A percentile compares a stretch with the other conserved stretches of the same genome.
Conservation (phyloP, 2,329 filamentous ascomycete genomes). For the Pseudocercospora cruenta region DNA sequence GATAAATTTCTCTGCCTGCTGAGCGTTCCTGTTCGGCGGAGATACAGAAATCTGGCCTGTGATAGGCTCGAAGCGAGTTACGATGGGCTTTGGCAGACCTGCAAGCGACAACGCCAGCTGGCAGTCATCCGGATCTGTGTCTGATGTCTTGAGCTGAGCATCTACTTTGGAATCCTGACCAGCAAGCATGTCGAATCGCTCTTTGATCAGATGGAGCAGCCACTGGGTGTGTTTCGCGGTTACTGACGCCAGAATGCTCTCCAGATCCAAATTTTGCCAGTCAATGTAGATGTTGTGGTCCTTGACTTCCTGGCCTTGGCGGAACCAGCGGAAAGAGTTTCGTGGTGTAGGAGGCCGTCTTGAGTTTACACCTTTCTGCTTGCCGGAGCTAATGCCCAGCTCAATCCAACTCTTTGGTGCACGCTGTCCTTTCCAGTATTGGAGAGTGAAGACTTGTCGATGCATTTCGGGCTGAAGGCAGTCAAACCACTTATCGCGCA, state of each 20-base stretch:
- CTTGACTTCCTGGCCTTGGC: conserved; percentile 75
- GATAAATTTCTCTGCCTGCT: conserved; percentile 64
- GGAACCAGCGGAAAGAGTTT: conserved; percentile 77
- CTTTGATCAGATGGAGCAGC: conserved; percentile 69
- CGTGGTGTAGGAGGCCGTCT: conserved; percentile 36
- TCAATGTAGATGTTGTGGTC: conserved; percentile 67
- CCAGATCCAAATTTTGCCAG: conserved; percentile 69
- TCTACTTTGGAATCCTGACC: conserved; percentile 19
- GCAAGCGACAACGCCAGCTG: conserved; percentile 71
- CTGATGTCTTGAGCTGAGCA: conserved; percentile 58
- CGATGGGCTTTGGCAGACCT: conserved; percentile 58
- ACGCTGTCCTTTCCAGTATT: conserved; percentile 81
- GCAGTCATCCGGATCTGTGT: conserved; percentile 67
- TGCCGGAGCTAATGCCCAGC: conserved; percentile 75
- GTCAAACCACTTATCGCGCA: conserved; percentile 73
- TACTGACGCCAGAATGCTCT: conserved; percentile 71
- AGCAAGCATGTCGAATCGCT: conserved; percentile 57
- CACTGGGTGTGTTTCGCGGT: conserved; percentile 75
- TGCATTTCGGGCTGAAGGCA: conserved; percentile 76
- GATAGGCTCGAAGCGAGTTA: conserved; percentile 72
- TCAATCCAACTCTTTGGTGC: conserved; percentile 88
- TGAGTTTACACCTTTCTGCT: conserved; percentile 34
- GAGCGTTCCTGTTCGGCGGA: conserved; percentile 52
- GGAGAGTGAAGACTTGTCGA: conserved; percentile 79
- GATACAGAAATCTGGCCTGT: conserved; percentile 76